Conservation (phyloP, 2,329 filamentous ascomycete species). For the Alternaria sp. region DNA sequence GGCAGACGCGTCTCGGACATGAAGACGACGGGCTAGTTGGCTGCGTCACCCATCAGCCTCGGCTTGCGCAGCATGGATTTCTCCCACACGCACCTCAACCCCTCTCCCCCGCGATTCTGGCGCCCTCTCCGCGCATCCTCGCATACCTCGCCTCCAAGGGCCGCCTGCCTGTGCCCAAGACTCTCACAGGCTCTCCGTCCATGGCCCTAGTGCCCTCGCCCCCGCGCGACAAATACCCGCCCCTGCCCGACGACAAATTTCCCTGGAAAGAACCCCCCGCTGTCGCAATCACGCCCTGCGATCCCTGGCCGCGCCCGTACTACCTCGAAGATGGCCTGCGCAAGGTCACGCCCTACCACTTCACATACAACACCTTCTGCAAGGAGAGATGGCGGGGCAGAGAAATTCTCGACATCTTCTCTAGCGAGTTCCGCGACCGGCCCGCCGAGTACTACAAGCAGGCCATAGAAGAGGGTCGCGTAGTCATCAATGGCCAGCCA, state of each 20-base stretch:
- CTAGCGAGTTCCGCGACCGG: constrained; percentile 89
- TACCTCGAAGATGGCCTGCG: constrained; percentile 83
- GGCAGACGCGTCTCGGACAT: not conserved
- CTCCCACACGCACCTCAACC: constrained; percentile 4
- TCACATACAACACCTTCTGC: constrained; percentile 92
- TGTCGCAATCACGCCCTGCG: constrained; percentile 56
- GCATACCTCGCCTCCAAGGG: constrained; percentile 60
- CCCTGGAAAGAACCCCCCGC: constrained; percentile 54
- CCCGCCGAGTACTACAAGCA: constrained; percentile 81
- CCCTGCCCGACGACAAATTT: constrained; percentile 42
- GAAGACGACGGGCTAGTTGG: not conserved
- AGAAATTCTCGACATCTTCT: constrained; percentile 83
- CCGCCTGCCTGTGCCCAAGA: constrained; percentile 37
- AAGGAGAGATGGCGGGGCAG: constrained; percentile 92
- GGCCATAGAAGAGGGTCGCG: constrained; percentile 79
- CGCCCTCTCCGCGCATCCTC: constrained; percentile 59
- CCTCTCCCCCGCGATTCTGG: constrained; percentile 43
- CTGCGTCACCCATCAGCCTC: constrained; percentile 6
- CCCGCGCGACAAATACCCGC: constrained; percentile 38
- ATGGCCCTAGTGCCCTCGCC: constrained; percentile 54
- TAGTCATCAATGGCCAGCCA: constrained; percentile 78
- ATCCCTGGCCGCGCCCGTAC: constrained; percentile 73
- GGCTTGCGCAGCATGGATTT: constrained; percentile 2
- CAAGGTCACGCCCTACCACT: constrained; percentile 85
- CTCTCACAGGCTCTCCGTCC: constrained; percentile 29